Evolutionary conservation across 108 stramenopile genomes (phyloP).

Genomic region (Cyclotella sp.): DNA sequence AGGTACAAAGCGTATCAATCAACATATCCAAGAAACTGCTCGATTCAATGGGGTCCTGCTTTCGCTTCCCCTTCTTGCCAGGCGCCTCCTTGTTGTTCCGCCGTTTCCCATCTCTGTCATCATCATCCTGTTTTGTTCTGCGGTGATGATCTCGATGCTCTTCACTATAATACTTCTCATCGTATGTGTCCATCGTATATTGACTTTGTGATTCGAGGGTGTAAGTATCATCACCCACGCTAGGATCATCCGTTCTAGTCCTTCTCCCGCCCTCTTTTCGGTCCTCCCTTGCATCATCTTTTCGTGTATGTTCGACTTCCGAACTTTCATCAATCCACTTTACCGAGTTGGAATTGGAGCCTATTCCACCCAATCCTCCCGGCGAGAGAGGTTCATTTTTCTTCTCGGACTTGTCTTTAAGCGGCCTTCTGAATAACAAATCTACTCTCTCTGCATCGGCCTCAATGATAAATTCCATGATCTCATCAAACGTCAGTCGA

Average conservation of each 20-base stretch:
- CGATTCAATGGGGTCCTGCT: constrained; percentile 69
- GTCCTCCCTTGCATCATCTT: constrained; percentile 14
- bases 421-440: constrained; percentile 82
- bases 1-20: constrained; percentile 87
- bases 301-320: neutral
- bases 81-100: constrained; percentile 15
- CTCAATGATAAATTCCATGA: constrained; percentile 92
- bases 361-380: constrained; percentile 12
- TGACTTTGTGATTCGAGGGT: constrained; percentile 63
- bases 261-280: constrained; percentile 14
- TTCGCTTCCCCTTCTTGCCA: constrained; percentile 49
- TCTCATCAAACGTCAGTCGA: constrained; percentile 86
- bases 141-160: constrained; percentile 2
- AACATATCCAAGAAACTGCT: constrained; percentile 85
- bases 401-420: constrained; percentile 54
- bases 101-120: constrained; percentile 21
- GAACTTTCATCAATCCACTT: constrained; percentile 74
- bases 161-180: constrained; percentile 31
- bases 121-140: constrained; percentile 15
- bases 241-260: constrained; percentile 35
- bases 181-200: constrained; percentile 60
- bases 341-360: constrained; percentile 54
- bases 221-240: constrained; percentile 47
- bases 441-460: constrained; percentile 85
- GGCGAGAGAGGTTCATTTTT: constrained; percentile 15